Evolutionary conservation across 2,329 filamentous ascomycete species (phyloP), one percentile per base, ranked within the genome.

Genomic region (Coniella lustricola): DNA sequence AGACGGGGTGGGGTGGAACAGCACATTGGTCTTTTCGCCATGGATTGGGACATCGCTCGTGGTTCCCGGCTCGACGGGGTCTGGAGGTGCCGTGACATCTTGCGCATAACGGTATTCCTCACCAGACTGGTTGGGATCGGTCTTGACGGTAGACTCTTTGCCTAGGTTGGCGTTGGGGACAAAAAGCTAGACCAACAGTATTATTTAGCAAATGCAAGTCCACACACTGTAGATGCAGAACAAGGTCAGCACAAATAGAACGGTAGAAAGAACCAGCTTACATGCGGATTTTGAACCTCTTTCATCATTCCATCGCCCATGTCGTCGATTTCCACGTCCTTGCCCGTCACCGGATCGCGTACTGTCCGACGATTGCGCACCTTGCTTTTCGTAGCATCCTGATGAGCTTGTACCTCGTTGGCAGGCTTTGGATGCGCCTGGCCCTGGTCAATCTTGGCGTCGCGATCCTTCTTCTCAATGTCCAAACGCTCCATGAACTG

Each of bases 11-110:
- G 93, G 91, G 65, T 96, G 91, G 67, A 97, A 97, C 25, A 96
- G 76, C 16, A 97, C 84, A 54, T 95, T 96, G 3, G 93, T 97
- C 76, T 93, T 96, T 63, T 97, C 91, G 59, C 90, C 91, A 61
- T 90, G 87, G 50, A 97, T 95, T 3, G 93, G 93, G 1, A 97
- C 90, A 66, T 97, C 93, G 21, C 88, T 90, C 0, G 91, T 97
- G 31, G 84, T 81, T 20, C 89, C 88, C 49, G 84, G 77, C 14
- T 84, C 82, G 17, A 95, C 74, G 0, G 91, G 91, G 56, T 94
- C 90, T 1, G 91, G 91, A 2, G 91, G 91, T 0, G 91, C 87
- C 0, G 89, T 95, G 49, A 95, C 74, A 66, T 97, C 91, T 67
- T 96, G 91, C 9, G 82, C 87, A 49, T 85, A 63, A 55, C 85